These are phyloP conservation scores for Amborella trichopoda DNA, from an alignment of 164 flowering plant species.

Conservation along the genomic window DNA sequence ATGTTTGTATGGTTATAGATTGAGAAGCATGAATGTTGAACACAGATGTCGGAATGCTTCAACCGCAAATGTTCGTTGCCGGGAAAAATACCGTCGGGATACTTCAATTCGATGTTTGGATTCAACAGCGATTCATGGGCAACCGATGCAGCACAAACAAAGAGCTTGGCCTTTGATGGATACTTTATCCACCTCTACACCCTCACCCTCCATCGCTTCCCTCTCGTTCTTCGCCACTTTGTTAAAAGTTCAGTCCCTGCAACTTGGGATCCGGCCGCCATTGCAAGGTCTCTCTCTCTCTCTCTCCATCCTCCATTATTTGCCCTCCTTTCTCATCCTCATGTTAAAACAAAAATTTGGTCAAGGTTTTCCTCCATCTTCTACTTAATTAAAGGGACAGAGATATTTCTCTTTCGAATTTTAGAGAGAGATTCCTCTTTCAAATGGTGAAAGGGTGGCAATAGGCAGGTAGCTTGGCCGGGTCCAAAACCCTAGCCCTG, in stretches of 20 bases:
- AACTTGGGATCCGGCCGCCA: slow-evolving; percentile 58
- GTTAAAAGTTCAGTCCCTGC: slow-evolving; percentile 67
- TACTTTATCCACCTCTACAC: slow-evolving; percentile 41
- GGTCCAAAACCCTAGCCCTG: too few species aligned
- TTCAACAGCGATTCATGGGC: slow-evolving; percentile 70
- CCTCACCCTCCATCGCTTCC: slow-evolving; percentile 44
- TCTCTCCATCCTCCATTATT: too few species aligned
- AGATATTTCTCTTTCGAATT: too few species aligned
- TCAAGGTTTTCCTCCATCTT: too few species aligned
- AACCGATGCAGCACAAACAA: slow-evolving; percentile 45
- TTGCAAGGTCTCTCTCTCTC: slow-evolving; percentile 43
- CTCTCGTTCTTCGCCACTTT: slow-evolving; percentile 42
- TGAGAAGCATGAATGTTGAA: too few species aligned
- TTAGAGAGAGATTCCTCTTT: too few species aligned
- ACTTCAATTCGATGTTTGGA: slow-evolving; percentile 61
- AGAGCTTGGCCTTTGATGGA: slow-evolving; percentile 56
- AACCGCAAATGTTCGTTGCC: slow-evolving; percentile 37
- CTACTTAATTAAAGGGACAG: too few species aligned
- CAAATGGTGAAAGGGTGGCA: too few species aligned
- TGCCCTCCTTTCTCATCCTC: neutral
- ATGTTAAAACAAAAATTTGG: too few species aligned
- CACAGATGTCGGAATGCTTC: slow-evolving; percentile 75
- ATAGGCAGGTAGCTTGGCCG: too few species aligned
- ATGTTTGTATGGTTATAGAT: too few species aligned
- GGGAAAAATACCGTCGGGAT: slow-evolving; percentile 73